Evolutionary conservation across 2,329 filamentous ascomycete genomes (phyloP).

Genomic region (Fusarium pseudonygamai): DNA sequence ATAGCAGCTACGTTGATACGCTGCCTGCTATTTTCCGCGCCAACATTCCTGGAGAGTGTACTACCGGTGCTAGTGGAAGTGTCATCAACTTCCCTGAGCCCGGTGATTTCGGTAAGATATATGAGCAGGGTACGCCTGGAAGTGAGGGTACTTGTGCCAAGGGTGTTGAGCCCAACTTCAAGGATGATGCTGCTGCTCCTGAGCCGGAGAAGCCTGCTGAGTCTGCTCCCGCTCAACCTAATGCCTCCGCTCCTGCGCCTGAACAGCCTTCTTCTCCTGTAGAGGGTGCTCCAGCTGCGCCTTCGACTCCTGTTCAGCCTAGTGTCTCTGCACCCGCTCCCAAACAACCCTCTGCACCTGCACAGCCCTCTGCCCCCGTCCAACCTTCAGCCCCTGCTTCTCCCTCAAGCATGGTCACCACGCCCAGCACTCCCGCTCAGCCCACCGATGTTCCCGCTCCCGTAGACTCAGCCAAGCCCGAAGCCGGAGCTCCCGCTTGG

Average conservation of each 20-base stretch:
- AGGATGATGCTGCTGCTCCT: constrained; percentile 15
- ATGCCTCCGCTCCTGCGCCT: not conserved
- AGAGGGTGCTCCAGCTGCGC: not conserved
- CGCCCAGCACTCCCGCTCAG: not conserved
- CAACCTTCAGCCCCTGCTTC: not conserved
- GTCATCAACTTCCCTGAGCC: constrained; percentile 41
- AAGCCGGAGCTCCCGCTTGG: constrained; percentile 14
- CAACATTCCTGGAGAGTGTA: constrained; percentile 42
- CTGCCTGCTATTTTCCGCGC: constrained; percentile 38
- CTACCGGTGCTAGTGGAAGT: constrained; percentile 24
- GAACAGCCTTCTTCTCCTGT: not conserved
- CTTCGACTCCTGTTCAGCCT: not conserved
- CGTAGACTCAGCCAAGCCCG: not conserved
- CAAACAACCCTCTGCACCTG: not conserved
- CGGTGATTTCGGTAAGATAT: constrained; percentile 36
- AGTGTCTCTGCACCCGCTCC: not conserved
- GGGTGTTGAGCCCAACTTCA: constrained; percentile 34
- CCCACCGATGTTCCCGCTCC: not conserved
- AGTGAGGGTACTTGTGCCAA: constrained; percentile 30
- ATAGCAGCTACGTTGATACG: constrained; percentile 28
- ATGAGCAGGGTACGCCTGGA: constrained; percentile 17
- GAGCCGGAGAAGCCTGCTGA: constrained; percentile 7
- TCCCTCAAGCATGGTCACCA: not conserved
- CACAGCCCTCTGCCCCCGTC: not conserved
- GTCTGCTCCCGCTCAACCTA: not conserved